Base-by-base conservation (phyloP, 2,329 filamentous ascomycete species). In the Pseudogymnoascus sp. region DNA sequence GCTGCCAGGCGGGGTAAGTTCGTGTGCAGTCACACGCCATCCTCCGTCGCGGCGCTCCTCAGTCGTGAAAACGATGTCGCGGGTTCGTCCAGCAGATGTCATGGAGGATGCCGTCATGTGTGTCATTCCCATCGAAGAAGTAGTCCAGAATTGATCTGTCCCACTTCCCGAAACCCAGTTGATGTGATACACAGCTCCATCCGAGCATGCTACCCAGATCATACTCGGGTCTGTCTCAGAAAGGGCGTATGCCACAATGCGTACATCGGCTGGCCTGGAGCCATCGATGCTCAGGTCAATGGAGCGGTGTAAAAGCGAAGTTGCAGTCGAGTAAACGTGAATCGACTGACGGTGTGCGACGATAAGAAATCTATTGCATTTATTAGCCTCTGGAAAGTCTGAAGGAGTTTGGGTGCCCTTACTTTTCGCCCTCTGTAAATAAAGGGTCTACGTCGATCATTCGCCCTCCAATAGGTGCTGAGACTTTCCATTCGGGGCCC, bases 271-370 rank as follows among this genome's bases (percentile, higher is more conserved):
- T 1, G 60, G 58, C 1, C 57, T 60, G 22, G 60, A 58, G n/a
- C 58, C 41, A 38, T 67, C 58, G 67, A 64, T 20, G 67, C 74
- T 70, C 28, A 87, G 76, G 11, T 81, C 76, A 57, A 97, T 86
- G 61, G 85, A 84, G 66, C 90, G 86, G 50, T 90, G 79, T 20
- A 95, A 82, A 58, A 95, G 82, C 1, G 94, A 97, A 60, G 91
- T 91, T 65, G 83, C 78, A 30, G 90, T 84, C 1, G 89, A 89
- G 74, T 94, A 96, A 25, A 96, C 81, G 71, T 91, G 88, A 60
- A 97, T 78, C 8, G 87, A 87, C 28, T 83, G 86, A 63, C 86
- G 82, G 69, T 90, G 90, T 32, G 87, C 83, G 61, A 96, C 73
- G 62, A 97, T 85, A 38, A 97, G 72, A 73, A 87, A 81, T 70